These are phyloP conservation scores for Amanita polypyramis DNA, from an alignment of 768 basidiomycete species.

Conservation along the genomic window DNA sequence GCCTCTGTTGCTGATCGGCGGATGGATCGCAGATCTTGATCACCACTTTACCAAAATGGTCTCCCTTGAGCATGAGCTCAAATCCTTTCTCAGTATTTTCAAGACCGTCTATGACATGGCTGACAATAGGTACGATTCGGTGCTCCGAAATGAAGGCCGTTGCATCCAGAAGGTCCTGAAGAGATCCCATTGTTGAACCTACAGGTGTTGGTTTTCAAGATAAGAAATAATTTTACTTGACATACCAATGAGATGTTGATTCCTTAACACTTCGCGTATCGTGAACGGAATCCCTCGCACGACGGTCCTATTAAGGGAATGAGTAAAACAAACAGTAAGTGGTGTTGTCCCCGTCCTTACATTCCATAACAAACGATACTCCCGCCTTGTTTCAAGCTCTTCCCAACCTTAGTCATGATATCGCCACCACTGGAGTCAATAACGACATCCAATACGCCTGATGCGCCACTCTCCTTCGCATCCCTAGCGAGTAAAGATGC, in stretches of 20 bases:
- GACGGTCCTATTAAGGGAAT: slow-evolving; percentile 41
- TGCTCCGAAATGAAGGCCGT: slow-evolving; percentile 60
- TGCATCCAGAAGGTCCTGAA: slow-evolving; percentile 60
- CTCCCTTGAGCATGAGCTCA: slow-evolving; percentile 47
- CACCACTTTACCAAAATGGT: slow-evolving; percentile 75
- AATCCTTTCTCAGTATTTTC: slow-evolving; percentile 60
- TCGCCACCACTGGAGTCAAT: slow-evolving; percentile 66
- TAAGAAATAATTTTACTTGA: background rate
- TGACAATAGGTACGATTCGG: slow-evolving; percentile 59
- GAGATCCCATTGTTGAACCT: slow-evolving; percentile 85
- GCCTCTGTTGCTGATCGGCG: slow-evolving; percentile 5
- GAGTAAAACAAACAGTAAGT: background rate
- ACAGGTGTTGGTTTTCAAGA: background rate
- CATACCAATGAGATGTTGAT: slow-evolving; percentile 65
- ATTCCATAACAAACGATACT: slow-evolving; percentile 58
- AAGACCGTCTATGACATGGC: slow-evolving; percentile 59
- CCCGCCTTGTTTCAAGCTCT: slow-evolving; percentile 45
- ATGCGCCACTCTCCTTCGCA: slow-evolving; percentile 18
- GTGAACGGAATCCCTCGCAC: slow-evolving; percentile 49
- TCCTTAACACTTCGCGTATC: slow-evolving; percentile 71
- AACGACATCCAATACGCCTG: slow-evolving; percentile 39
- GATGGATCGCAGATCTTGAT: slow-evolving; percentile 27
- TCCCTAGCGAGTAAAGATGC: slow-evolving; percentile 27
- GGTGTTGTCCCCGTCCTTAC: slow-evolving; percentile 21
- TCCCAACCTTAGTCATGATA: slow-evolving; percentile 39